Conservation (phyloP, 306 rosid species). For the Calophaca sinica region DNA sequence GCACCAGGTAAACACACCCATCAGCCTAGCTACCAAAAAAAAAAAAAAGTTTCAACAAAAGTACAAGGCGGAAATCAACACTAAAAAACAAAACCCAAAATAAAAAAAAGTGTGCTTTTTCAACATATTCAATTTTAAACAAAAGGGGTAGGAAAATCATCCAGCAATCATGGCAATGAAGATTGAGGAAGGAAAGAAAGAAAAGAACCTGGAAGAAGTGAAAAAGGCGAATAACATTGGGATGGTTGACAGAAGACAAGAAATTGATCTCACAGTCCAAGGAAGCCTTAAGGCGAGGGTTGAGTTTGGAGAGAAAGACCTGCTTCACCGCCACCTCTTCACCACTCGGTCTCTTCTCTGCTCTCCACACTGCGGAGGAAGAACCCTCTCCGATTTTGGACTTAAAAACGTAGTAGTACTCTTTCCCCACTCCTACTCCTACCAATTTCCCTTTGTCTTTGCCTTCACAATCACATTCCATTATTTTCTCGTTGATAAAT, state of each 20-base stretch:
- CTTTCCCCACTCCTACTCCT: too few species aligned
- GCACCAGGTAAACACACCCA: conserved; percentile 56
- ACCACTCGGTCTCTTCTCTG: conserved; percentile 46
- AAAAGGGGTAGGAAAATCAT: too few species aligned
- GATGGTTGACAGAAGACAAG: conserved; percentile 67
- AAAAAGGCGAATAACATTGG: conserved; percentile 63
- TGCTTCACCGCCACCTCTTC: conserved; percentile 62
- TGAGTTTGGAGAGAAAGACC: conserved; percentile 58
- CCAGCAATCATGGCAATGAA: too few species aligned
- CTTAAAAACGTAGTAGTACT: too few species aligned
- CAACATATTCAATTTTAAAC: too few species aligned
- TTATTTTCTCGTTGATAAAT: too few species aligned
- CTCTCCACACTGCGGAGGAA: conserved; percentile 63
- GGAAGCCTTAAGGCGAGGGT: conserved; percentile 48
- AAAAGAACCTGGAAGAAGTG: conserved; percentile 55
- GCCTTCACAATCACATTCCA: too few species aligned
- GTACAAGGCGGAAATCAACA: too few species aligned
- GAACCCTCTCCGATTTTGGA: conserved; percentile 42
- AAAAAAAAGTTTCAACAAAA: neutral
- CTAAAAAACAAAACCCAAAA: too few species aligned
- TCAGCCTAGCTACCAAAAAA: conserved; percentile 48
- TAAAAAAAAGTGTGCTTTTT: too few species aligned
- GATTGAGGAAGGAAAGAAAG: neutral
- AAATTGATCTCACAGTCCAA: conserved; percentile 64
- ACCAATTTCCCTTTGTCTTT: too few species aligned